A percentile compares a stretch with the other conserved stretches of the same genome.
These are phyloP conservation scores for Triglochin maritima DNA, from an alignment of 106 monocot species.

Conservation along the genomic window DNA sequence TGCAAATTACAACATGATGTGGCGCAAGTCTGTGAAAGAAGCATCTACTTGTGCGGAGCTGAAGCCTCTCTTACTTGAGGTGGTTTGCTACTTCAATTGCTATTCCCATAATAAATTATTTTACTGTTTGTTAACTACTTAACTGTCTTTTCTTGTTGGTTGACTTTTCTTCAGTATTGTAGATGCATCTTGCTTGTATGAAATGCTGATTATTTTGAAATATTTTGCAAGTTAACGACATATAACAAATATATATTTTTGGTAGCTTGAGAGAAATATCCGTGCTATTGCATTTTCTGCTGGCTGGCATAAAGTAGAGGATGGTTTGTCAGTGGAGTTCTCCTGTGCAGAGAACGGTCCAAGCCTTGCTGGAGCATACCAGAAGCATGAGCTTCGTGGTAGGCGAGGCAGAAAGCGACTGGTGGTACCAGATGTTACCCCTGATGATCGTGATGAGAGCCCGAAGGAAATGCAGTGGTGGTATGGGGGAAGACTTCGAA, in stretches of 20 bases:
- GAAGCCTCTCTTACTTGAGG: slow-evolving; percentile 64
- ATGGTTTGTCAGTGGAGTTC: slow-evolving; percentile 26
- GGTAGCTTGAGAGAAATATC: slow-evolving; percentile 72
- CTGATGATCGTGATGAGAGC: slow-evolving; percentile 24
- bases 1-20: slow-evolving; percentile 31
- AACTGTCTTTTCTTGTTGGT: no score
- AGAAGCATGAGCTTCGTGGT: slow-evolving; percentile 38
- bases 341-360: slow-evolving; percentile 11
- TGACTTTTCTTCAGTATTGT: no score
- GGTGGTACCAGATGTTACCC: slow-evolving; percentile 11
- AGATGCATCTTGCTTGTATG: no score
- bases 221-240: no score
- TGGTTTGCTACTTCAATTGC: no score
- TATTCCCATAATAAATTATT: no score
- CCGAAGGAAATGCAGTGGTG: slow-evolving; percentile 49
- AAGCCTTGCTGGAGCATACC: slow-evolving; percentile 13
- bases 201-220: no score
- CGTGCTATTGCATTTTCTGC: slow-evolving; percentile 47
- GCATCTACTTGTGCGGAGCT: slow-evolving; percentile 34
- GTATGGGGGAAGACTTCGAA: slow-evolving; percentile 49
- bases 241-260: background rate
- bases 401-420: slow-evolving; percentile 31
- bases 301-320: slow-evolving; percentile 44
- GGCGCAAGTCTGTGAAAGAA: slow-evolving; percentile 46
- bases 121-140: no score